Evolutionary conservation across 495 filamentous ascomycete species (phyloP).

Genomic region (Penicillium robsamsonii): DNA sequence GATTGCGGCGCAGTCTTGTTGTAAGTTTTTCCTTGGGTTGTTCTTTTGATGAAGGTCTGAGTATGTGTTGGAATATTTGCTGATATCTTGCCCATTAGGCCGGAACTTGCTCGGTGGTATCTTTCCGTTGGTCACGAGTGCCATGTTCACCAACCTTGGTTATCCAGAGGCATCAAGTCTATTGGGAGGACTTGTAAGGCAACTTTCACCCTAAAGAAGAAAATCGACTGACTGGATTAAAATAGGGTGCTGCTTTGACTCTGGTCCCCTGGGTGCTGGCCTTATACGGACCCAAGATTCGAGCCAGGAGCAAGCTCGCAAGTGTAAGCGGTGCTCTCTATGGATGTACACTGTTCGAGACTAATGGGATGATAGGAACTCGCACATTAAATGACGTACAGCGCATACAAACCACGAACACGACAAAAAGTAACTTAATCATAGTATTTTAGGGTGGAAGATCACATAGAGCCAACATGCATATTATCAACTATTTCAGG

Average conservation of each 20-base stretch:
- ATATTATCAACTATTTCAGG: neutral
- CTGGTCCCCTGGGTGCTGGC: conserved; percentile 84
- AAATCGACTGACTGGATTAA: conserved; percentile 10
- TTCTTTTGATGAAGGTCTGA: neutral
- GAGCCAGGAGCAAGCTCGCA: conserved; percentile 77
- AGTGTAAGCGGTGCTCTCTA: conserved; percentile 34
- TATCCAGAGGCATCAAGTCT: conserved; percentile 72
- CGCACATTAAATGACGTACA: conserved; percentile 20
- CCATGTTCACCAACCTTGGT: conserved; percentile 70
- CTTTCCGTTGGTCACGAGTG: conserved; percentile 73
- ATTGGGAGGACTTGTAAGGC: conserved; percentile 65
- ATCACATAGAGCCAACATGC: conserved; percentile 6
- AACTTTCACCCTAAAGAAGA: neutral
- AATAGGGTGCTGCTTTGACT: conserved; percentile 59
- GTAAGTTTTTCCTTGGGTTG: conserved; percentile 28
- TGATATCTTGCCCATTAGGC: conserved; percentile 30
- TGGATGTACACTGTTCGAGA: neutral
- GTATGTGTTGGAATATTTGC: neutral
- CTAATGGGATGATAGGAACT: conserved; percentile 29
- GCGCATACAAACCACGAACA: neutral
- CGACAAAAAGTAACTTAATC: conserved; percentile 8
- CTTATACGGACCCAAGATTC: conserved; percentile 74
- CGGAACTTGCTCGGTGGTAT: conserved; percentile 81
- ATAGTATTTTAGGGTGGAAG: neutral
- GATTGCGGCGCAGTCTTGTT: conserved; percentile 82